These are phyloP conservation scores for Graphilbum fragrans DNA, from an alignment of 2,329 filamentous ascomycete genomes.

Conservation along the genomic window DNA sequence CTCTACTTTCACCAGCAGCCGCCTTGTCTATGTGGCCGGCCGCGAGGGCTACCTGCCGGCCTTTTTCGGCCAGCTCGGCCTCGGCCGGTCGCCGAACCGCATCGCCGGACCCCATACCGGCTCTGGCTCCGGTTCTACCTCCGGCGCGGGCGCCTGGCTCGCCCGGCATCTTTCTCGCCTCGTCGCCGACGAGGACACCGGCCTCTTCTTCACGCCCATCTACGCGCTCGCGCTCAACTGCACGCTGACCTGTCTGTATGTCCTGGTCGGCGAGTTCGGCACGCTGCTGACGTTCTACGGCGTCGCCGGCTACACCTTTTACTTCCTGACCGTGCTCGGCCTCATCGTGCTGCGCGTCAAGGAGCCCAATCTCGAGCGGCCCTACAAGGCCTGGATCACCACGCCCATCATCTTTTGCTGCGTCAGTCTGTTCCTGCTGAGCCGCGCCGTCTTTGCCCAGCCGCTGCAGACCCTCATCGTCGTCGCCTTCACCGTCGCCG, in stretches of 20 bases:
- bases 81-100: constrained; percentile 28
- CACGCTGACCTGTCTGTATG: constrained; percentile 60
- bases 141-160: neutral
- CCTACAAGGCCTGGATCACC: constrained; percentile 92
- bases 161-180: constrained; percentile 43
- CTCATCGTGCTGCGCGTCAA: constrained; percentile 80
- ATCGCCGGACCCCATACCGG: neutral
- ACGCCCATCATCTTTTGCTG: constrained; percentile 98
- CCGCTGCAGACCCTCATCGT: constrained; percentile 85
- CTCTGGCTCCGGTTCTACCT: neutral
- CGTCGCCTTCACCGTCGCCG: constrained; percentile 69
- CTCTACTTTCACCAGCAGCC: constrained; percentile 82
- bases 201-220: constrained; percentile 88
- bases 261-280: constrained; percentile 77
- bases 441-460: constrained; percentile 78
- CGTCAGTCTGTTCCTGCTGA: constrained; percentile 84
- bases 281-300: constrained; percentile 95
- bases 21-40: constrained; percentile 84
- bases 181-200: constrained; percentile 64
- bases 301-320: constrained; percentile 93
- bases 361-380: constrained; percentile 78
- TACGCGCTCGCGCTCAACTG: constrained; percentile 80
- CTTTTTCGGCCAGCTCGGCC: constrained; percentile 72
- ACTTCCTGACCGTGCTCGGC: constrained; percentile 89
- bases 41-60: constrained; percentile 88